A percentile compares a stretch with the other conserved stretches of the same genome.
These are phyloP conservation scores for Nicotiana paniculata DNA, from an alignment of 257 asterid species.

Conservation along the genomic window DNA sequence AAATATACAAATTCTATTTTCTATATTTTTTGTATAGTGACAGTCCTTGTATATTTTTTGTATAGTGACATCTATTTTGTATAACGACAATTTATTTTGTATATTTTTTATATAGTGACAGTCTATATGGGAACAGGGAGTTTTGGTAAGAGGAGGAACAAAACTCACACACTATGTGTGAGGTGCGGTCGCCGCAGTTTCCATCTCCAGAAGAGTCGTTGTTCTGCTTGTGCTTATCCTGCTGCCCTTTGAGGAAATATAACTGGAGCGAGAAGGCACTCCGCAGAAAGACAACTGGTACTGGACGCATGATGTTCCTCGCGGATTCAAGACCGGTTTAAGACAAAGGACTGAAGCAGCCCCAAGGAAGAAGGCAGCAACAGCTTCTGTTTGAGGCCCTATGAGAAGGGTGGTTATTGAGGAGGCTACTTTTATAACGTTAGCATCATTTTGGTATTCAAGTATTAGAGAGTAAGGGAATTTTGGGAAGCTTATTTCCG, in stretches of 20 bases:
- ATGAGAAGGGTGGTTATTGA: constrained; percentile 7
- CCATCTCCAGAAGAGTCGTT: constrained; percentile 58
- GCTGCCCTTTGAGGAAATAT: constrained; percentile 48
- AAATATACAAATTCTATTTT: too few species aligned
- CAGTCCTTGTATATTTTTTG: too few species aligned
- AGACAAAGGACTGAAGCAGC: constrained; percentile 86
- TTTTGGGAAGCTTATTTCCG: not conserved
- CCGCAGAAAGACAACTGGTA: constrained; percentile 65
- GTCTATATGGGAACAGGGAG: constrained; percentile 43
- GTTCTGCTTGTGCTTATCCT: constrained; percentile 58
- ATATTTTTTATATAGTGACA: too few species aligned
- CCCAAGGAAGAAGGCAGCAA: constrained; percentile 80
- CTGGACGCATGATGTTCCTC: constrained; percentile 69
- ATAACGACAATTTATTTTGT: too few species aligned
- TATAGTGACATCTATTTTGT: too few species aligned
- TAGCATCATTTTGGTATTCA: constrained; percentile 3
- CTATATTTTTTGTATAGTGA: too few species aligned
- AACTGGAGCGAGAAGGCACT: constrained; percentile 79
- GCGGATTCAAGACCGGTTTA: constrained; percentile 69
- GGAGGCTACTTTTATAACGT: constrained; percentile 2
- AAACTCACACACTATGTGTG: constrained; percentile 53
- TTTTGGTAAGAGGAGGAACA: constrained; percentile 57
- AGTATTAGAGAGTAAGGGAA: too few species aligned
- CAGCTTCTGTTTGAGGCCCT: constrained; percentile 38
- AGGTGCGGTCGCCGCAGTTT: constrained; percentile 57